Conservation (phyloP, 2,329 filamentous ascomycete genomes). For the Chrysosphaeria jannelii region DNA sequence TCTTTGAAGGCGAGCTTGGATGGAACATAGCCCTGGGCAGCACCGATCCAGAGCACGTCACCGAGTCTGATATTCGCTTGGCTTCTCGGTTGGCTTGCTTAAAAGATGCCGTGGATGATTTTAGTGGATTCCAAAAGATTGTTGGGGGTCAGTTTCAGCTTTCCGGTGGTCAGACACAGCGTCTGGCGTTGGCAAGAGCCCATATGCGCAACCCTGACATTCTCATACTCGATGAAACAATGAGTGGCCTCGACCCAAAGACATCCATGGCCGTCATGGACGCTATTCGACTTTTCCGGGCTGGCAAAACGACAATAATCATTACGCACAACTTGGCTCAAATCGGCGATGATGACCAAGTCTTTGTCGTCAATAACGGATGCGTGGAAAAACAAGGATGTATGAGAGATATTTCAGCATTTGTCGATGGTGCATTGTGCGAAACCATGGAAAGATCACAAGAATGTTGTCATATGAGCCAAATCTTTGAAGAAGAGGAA, state of each 20-base stretch:
- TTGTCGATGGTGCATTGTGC: too few species aligned
- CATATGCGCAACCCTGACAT: conserved; percentile 48
- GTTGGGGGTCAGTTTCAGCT: conserved; percentile 37
- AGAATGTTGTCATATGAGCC: too few species aligned
- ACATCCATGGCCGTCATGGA: conserved; percentile 40
- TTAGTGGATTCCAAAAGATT: conserved; percentile 44
- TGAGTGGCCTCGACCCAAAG: conserved; percentile 54
- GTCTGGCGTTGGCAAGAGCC: conserved; percentile 53
- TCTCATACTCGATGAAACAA: conserved; percentile 67
- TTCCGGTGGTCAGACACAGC: conserved; percentile 64
- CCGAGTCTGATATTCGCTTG: conserved; percentile 15
- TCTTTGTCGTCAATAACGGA: conserved; percentile 51
- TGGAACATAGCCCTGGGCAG: conserved; percentile 38
- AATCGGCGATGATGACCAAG: conserved; percentile 40
- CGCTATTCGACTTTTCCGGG: conserved; percentile 46
- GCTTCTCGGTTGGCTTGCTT: conserved; percentile 41
- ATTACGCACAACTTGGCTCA: conserved; percentile 74
- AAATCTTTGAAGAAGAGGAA: too few species aligned
- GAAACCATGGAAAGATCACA: too few species aligned
- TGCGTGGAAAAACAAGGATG: conserved; percentile 37
- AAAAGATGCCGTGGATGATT: conserved; percentile 28
- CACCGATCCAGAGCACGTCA: not conserved
- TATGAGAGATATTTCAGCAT: too few species aligned
- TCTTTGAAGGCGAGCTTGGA: conserved; percentile 58
- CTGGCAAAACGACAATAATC: conserved; percentile 61